Evolutionary conservation across 352 stramenopile genomes (phyloP).

Genomic region (Phytophthora multivora): DNA sequence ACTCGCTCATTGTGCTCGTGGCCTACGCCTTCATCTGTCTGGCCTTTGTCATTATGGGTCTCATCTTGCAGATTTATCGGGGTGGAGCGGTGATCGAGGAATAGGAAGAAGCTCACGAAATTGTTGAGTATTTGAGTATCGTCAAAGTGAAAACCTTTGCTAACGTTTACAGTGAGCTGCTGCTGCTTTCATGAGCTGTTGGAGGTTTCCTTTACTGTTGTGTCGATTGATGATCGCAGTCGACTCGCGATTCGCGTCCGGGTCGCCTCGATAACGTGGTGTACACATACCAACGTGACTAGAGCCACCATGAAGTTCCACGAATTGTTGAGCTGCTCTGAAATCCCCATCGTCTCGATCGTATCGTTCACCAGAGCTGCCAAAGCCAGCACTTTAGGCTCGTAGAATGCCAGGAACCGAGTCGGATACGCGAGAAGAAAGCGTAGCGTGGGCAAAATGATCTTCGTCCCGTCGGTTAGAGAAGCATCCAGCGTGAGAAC

Average conservation of each 20-base stretch:
- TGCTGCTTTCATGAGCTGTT: background rate
- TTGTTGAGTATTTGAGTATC: background rate
- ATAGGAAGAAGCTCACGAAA: constrained; percentile 2
- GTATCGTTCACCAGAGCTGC: background rate
- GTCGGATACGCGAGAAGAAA: constrained; percentile 32
- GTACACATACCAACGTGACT: constrained; percentile 36
- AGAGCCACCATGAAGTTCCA: constrained; percentile 41
- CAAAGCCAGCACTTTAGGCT: constrained; percentile 31
- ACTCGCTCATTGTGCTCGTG: constrained; percentile 31
- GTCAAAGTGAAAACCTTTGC: background rate
- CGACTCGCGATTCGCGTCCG: constrained; percentile 5
- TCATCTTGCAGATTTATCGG: constrained; percentile 33
- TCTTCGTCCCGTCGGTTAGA: background rate
- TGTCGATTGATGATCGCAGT: constrained; percentile 5
- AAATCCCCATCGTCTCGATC: constrained; percentile 22
- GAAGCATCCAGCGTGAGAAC: constrained; percentile 8
- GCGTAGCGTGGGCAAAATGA: constrained; percentile 9
- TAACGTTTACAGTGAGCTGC: background rate
- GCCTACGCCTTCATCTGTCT: constrained; percentile 40
- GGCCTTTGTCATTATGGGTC: constrained; percentile 26
- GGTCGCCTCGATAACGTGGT: constrained; percentile 39
- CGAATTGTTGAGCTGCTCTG: constrained; percentile 33
- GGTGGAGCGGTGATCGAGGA: constrained; percentile 14
- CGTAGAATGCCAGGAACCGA: constrained; percentile 41
- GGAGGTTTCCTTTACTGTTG: background rate